Conservation (phyloP, 768 basidiomycete species). For the Boletus bicolor region DNA sequence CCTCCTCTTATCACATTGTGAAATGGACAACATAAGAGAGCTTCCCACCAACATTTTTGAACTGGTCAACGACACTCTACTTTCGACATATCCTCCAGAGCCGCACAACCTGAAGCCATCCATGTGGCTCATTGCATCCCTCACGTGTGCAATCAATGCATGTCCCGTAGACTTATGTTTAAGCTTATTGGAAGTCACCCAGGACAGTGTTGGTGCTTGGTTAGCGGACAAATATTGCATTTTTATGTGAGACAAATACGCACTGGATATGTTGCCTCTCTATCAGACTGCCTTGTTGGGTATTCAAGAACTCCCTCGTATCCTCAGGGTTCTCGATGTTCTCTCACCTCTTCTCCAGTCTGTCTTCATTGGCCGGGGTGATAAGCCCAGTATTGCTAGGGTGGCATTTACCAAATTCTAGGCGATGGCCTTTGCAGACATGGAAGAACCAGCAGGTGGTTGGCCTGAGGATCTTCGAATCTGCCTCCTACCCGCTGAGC, state of each 20-base stretch:
- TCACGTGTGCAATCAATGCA: slow-evolving; percentile 50
- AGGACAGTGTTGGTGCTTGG: slow-evolving; percentile 61
- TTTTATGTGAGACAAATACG: slow-evolving; percentile 53
- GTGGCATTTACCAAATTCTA: slow-evolving; percentile 65
- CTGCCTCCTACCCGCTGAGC: slow-evolving; percentile 27
- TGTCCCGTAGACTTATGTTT: slow-evolving; percentile 50
- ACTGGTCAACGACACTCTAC: slow-evolving; percentile 58
- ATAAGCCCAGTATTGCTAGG: slow-evolving; percentile 41
- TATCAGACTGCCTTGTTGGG: slow-evolving; percentile 58
- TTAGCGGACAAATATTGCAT: slow-evolving; percentile 53
- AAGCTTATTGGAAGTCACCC: slow-evolving; percentile 44
- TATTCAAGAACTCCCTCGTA: slow-evolving; percentile 46
- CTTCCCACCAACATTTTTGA: slow-evolving; percentile 54
- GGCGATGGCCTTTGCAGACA: slow-evolving; percentile 43
- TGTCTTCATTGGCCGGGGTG: slow-evolving; percentile 50
- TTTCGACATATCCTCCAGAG: slow-evolving; percentile 64
- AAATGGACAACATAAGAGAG: slow-evolving; percentile 47
- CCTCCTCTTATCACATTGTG: slow-evolving; percentile 53
- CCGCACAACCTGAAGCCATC: slow-evolving; percentile 49
- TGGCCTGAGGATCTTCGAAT: slow-evolving; percentile 52
- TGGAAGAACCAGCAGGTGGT: slow-evolving; percentile 42
- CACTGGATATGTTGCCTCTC: slow-evolving; percentile 57
- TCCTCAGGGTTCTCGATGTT: slow-evolving; percentile 38
- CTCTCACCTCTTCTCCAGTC: slow-evolving; percentile 55
- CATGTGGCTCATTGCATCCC: slow-evolving; percentile 59